Evolutionary conservation across 352 stramenopile genomes (phyloP), one percentile per base, ranked within the genome.

Genomic region (Globisporangium cederbergense): DNA sequence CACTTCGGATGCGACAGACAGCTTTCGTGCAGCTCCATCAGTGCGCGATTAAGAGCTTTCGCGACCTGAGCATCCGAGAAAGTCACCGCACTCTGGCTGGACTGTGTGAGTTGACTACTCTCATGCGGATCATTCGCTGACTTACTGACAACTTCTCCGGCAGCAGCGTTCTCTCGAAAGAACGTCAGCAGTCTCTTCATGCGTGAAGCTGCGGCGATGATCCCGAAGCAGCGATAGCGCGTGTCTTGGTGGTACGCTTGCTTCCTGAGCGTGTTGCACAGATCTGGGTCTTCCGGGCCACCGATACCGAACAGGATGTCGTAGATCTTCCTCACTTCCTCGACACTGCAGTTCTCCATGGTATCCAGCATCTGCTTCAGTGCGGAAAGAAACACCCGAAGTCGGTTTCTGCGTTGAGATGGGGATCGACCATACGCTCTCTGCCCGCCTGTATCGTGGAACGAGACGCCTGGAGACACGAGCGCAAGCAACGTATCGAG

Each of bases 311-410:
- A 86, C 4, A 90, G 66, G 32, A 88, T 52, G n/a, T 80, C 65
- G 62, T 87, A 90, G 25, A 86, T 69, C 54, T 79, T 66, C 3
- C 81, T 70, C 54, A 75, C 72, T 65, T 88, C 75, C 7, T 71
- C 61, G 0, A 54, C 58, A 14, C 56, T 68, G 57, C 62, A 84
- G 13, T 60, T 70, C 58, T 90, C 76, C 53, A 83, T 81, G 1
- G 55, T 65, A 36, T 90, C 81, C 3, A 90, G 66, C 49, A 90
- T 60, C 32, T 90, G 78, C 68, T 87, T 86, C 7, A 90, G 40
- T 20, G 66, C 49, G 16, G 77, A 68, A 1, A 87, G 64, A 40
- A 79, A 89, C 3, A 79, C 45, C 13, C 62, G 28, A 18, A 80
- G 63, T 8, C 73, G 68, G 30, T 69, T 42, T 32, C 71, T 40